phyloP scores from a whole-genome alignment of 345 rosid genomes.

The Syzygium oleosum region DNA sequence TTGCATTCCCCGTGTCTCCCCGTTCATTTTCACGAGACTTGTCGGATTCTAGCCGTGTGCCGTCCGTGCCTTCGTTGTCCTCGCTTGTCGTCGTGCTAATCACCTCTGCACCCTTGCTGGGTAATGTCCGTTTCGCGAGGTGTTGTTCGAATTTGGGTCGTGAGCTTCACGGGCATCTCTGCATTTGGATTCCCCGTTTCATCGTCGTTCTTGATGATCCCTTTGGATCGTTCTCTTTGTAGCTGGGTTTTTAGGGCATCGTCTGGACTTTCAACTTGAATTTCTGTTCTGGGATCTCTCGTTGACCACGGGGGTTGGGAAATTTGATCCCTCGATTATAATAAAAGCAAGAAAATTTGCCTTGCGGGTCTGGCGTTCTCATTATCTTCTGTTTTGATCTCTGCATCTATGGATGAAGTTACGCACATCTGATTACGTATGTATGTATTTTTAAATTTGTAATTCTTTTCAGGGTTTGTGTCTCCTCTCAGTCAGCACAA shows the following conservation, averaged over 20 bases:
- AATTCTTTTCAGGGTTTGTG: slow-evolving; percentile 17
- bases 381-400: background rate
- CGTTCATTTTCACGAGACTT: background rate
- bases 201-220: background rate
- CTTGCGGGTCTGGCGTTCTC: background rate
- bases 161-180: background rate
- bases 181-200: background rate
- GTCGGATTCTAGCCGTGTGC: background rate
- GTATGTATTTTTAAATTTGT: background rate
- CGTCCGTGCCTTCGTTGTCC: background rate
- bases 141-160: background rate
- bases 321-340: background rate
- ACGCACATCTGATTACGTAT: background rate
- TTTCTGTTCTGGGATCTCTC: background rate
- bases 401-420: background rate
- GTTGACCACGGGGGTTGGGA: background rate
- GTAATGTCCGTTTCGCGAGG: background rate
- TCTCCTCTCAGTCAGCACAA: slow-evolving; percentile 15
- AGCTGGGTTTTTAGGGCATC: background rate
- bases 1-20: background rate
- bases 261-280: background rate
- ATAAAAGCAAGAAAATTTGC: background rate
- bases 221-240: background rate
- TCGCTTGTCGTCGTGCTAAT: background rate
- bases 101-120: background rate